phyloP scores from a whole-genome alignment of 805 yeast species.

The Ogataea trehalophila region DNA sequence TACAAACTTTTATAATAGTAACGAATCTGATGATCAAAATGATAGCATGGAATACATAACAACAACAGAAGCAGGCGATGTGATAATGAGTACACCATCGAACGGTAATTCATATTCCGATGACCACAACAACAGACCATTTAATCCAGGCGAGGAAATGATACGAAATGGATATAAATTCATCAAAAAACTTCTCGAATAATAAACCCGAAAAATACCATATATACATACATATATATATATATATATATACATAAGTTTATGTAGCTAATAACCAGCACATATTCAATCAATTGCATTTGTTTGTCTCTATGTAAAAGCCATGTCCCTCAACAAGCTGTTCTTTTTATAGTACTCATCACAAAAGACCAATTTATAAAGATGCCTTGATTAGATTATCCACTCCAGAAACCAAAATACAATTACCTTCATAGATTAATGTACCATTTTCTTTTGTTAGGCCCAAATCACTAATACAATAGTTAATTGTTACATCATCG shows the following conservation, averaged over 20 bases:
- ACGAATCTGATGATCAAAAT: slow-evolving; percentile 10
- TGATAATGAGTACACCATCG: slow-evolving; percentile 12
- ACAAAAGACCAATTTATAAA: not conserved
- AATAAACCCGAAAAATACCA: not conserved
- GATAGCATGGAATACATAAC: slow-evolving; percentile 26
- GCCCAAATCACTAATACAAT: slow-evolving; percentile 27
- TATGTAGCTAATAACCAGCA: not conserved
- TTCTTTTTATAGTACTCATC: no score
- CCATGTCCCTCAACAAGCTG: not conserved
- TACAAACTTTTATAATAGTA: slow-evolving; percentile 2
- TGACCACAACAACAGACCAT: slow-evolving; percentile 7
- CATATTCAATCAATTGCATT: no score
- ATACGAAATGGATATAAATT: slow-evolving; percentile 31
- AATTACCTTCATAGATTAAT: slow-evolving; percentile 49
- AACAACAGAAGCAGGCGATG: slow-evolving; percentile 23
- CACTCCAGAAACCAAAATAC: slow-evolving; percentile 70
- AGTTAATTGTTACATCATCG: slow-evolving; percentile 44
- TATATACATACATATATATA: not conserved
- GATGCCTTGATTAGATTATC: slow-evolving; percentile 25
- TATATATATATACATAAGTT: not conserved
- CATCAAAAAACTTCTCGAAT: slow-evolving; percentile 35
- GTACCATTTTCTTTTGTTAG: slow-evolving; percentile 22
- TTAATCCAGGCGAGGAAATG: slow-evolving; percentile 27
- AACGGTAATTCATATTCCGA: slow-evolving; percentile 1
- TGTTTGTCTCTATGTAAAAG: no score